Evolutionary conservation across 179 eudicot genomes (phyloP), one percentile per base, ranked within the genome.

Genomic region (Drosera spatulata): DNA sequence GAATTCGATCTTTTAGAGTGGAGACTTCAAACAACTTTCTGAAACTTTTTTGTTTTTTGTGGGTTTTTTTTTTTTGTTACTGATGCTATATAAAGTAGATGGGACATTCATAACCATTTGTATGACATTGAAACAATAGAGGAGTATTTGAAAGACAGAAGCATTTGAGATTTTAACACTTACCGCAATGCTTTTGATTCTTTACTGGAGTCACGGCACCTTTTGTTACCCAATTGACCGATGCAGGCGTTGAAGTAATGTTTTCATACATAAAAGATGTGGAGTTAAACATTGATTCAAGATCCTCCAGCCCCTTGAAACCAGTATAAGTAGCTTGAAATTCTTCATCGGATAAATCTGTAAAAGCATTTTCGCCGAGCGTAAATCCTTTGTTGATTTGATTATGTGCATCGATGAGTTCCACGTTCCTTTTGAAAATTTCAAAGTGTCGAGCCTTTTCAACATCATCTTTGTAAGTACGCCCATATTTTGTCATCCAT

Each of bases 121-220:
- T 4, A 6, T 6, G 3, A 10, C 7, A 14, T 6, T 3, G 15
- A 7, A 51, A n/a, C n/a, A n/a, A n/a, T n/a, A n/a, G n/a, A n/a
- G n/a, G n/a, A n/a, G n/a, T n/a, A n/a, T n/a, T n/a, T n/a, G n/a
- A n/a, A n/a, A n/a, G n/a, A n/a, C n/a, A 51, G n/a, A 51, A 4
- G 4, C 4, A 8, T 10, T 6, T 51, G 4, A 51, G 4, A 14
- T 14, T 4, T 4, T 4, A 4, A 45, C 53, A 10, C 70, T 46
- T 69, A 76, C 80, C 77, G 37, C 77, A 72, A 14, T 1, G 74
- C 72, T 66, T 76, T 66, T 76, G 80, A 39, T 76, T 10, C 59
- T 76, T 76, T 4, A 76, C 13, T 1, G 64, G 41, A 4, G 77
- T 76, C 7, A 76, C 80, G 77, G 33, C 33, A 22, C 33, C 33